Percentiles rank a stretch among this genome's conserved stretches.
Evolutionary conservation across 331 rosid genomes (phyloP).

Genomic region (Pyracantha coccinea): DNA sequence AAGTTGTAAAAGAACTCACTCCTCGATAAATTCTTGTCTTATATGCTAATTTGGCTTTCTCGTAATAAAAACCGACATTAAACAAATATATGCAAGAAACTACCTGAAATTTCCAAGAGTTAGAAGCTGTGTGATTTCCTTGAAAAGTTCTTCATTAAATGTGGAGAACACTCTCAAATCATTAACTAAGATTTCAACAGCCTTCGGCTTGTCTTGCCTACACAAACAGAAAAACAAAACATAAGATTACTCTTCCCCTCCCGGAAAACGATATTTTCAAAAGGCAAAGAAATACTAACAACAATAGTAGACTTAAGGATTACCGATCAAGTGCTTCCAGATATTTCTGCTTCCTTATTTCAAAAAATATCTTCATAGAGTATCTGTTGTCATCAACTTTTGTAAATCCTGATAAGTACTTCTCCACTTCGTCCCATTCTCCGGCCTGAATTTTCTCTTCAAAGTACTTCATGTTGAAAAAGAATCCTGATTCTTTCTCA

Average conservation of each 20-base stretch:
- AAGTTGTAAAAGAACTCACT: too few relatives aligned
- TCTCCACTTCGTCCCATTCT: conserved; percentile 94
- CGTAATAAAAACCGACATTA: neutral
- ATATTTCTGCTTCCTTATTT: conserved; percentile 87
- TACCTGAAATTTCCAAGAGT: conserved; percentile 87
- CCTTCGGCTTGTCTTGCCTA: conserved; percentile 69
- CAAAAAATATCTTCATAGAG: conserved; percentile 88
- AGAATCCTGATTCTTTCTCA: conserved; percentile 88
- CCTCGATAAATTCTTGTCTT: too few relatives aligned
- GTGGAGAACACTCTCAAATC: conserved; percentile 78
- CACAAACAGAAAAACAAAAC: conserved; percentile 7
- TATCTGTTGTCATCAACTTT: conserved; percentile 88
- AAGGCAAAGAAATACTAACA: neutral
- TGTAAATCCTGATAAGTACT: conserved; percentile 79
- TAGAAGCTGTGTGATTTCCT: conserved; percentile 83
- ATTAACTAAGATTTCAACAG: conserved; percentile 67
- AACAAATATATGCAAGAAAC: neutral
- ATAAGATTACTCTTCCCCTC: too few relatives aligned
- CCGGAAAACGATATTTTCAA: neutral
- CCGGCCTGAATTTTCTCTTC: conserved; percentile 86
- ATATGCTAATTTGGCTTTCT: neutral
- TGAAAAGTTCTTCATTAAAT: conserved; percentile 74
- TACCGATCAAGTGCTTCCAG: conserved; percentile 97
- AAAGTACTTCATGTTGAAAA: conserved; percentile 87
- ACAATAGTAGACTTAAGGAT: conserved; percentile 9